phyloP scores from a whole-genome alignment of 805 yeast species.

The Yarrowia keelungensis region DNA sequence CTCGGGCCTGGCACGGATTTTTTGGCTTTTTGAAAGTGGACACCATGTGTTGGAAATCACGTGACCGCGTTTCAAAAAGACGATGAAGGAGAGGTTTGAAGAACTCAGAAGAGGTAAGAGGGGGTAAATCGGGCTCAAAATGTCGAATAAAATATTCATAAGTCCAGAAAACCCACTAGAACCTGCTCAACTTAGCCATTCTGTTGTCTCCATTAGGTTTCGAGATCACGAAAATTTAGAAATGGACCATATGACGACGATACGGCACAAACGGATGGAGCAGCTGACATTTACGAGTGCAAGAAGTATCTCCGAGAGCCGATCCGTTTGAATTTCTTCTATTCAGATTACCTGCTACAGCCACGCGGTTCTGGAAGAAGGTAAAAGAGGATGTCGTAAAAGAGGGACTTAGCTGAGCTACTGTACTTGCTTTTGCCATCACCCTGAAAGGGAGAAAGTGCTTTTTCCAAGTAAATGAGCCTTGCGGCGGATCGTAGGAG shows the following conservation, averaged over 20 bases:
- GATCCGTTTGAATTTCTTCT: background rate
- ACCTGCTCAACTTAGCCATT: too few species aligned
- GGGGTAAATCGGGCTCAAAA: background rate
- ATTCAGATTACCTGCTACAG: background rate
- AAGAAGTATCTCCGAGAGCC: too few species aligned
- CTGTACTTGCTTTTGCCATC: background rate
- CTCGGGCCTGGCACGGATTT: conserved; percentile 47
- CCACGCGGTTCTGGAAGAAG: conserved; percentile 7
- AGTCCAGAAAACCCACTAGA: too few species aligned
- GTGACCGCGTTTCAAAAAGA: background rate
- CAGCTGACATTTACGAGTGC: too few species aligned
- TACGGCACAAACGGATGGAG: too few species aligned
- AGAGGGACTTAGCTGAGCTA: too few species aligned
- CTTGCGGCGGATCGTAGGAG: too few species aligned
- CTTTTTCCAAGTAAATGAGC: background rate
- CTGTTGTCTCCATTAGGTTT: background rate
- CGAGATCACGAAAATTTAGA: background rate
- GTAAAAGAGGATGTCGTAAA: background rate
- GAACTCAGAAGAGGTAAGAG: background rate
- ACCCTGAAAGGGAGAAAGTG: background rate
- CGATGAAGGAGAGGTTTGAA: background rate
- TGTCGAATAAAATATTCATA: too few species aligned
- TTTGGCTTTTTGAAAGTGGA: background rate
- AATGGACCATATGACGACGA: too few species aligned
- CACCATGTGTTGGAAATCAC: background rate